Evolutionary conservation across 345 rosid species (phyloP), one percentile per base, ranked within the genome.

Genomic region (Eucalyptus grandis): DNA sequence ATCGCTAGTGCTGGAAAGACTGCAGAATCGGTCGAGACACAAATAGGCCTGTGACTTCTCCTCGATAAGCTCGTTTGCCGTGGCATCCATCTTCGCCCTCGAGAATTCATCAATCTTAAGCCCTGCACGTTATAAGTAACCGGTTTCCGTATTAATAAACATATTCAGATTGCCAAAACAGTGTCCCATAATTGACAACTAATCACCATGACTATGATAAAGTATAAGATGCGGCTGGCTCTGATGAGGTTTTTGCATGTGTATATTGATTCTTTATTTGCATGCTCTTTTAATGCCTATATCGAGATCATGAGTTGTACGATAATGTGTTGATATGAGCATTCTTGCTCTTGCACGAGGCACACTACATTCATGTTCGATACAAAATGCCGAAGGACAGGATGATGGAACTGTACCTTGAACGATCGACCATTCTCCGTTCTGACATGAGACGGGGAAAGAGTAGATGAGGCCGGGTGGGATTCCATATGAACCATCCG

Each of bases 401-500:
- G 44, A 72, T 1, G 44, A 69, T 34, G 14, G 82, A 77, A 11
- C 46, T 69, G 86, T 91, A 94, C 98, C 96, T 81, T 94, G 95
- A 30, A 95, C 94, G 11, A 96, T 95, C 43, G 95, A 93, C 99
- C 99, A 96, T 58, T 92, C 93, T 89, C 98, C 99, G 88, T 95
- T 95, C 89, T 93, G 93, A 56, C 98, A 96, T 12, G 93, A 93
- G 72, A 96, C 98, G 11, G 98, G 99, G 54, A 95, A 97, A 4
- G 99, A 96, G 94, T 96, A 96, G 31, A 97, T 85, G 86, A 97
- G 90, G 51, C 99, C 99, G 24, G 96, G 88, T 49, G 89, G 94
- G 65, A 96, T 93, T 24, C 96, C 95, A 50, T 96, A 97, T 43
- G 99, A 97, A 24, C 99, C 99, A 91, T 97, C 99, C n/a, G 98